Evolutionary conservation across 306 rosid genomes (phyloP).

Genomic region (Mimosa bimucronata): DNA sequence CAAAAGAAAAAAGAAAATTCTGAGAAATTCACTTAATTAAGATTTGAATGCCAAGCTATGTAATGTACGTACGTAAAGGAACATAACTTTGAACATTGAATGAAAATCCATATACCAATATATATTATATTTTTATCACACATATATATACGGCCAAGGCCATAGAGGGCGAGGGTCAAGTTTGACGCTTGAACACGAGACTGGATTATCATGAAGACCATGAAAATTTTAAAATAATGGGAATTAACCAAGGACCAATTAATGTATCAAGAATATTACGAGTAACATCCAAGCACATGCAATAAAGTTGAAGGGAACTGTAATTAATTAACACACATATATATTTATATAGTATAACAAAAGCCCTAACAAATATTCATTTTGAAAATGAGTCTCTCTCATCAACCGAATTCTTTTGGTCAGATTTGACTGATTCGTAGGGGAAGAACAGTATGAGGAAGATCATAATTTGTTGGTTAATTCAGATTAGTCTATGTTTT

Average conservation of each 20-base stretch:
- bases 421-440: slow-evolving; percentile 20
- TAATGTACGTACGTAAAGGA: not conserved
- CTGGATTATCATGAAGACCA: not conserved
- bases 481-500: slow-evolving; percentile 19
- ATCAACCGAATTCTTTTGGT: not conserved
- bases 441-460: slow-evolving; percentile 6
- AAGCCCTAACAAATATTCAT: no score
- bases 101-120: not conserved
- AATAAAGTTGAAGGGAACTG: not conserved
- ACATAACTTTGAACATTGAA: slow-evolving; percentile 3
- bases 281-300: not conserved
- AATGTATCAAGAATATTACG: not conserved
- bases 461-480: not conserved
- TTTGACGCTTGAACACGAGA: not conserved
- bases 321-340: not conserved
- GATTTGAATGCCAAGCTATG: not conserved
- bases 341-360: no score
- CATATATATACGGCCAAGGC: not conserved
- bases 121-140: not conserved
- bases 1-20: not conserved
- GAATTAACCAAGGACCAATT: not conserved
- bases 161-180: not conserved
- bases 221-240: not conserved
- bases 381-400: not conserved
- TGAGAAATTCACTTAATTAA: no score